Conservation (phyloP, 306 rosid species). For the Delonix regia region DNA sequence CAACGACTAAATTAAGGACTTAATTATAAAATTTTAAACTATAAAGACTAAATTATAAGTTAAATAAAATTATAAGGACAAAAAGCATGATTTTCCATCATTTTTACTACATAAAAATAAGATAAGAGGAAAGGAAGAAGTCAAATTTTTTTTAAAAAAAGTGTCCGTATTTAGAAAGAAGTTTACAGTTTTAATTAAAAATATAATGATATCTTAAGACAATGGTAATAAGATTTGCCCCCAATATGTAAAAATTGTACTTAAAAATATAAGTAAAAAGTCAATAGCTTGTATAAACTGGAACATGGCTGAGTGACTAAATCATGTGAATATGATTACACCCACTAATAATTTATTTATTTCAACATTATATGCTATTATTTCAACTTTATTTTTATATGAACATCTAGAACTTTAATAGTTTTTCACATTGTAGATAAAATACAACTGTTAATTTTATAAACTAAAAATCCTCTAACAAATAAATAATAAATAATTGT, state of each 20-base stretch:
- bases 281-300: background rate
- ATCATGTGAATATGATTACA: background rate
- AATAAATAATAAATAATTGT: slow-evolving; percentile 15
- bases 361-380: background rate
- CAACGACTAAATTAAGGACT: too few species aligned
- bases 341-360: background rate
- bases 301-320: background rate
- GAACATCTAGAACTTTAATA: background rate
- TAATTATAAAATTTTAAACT: too few species aligned
- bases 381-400: background rate
- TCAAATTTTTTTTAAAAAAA: background rate
- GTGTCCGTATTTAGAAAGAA: background rate
- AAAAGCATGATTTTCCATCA: too few species aligned
- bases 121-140: background rate
- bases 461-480: slow-evolving; percentile 3
- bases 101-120: too few species aligned
- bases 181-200: background rate
- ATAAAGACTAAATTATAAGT: too few species aligned
- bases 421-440: background rate
- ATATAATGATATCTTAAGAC: background rate
- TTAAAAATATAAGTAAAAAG: background rate
- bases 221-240: background rate
- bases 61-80: too few species aligned
- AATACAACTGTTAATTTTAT: background rate
- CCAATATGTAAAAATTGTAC: background rate